Evolutionary conservation across 2,329 filamentous ascomycete species (phyloP).

Genomic region (Talaromyces funiculosus): DNA sequence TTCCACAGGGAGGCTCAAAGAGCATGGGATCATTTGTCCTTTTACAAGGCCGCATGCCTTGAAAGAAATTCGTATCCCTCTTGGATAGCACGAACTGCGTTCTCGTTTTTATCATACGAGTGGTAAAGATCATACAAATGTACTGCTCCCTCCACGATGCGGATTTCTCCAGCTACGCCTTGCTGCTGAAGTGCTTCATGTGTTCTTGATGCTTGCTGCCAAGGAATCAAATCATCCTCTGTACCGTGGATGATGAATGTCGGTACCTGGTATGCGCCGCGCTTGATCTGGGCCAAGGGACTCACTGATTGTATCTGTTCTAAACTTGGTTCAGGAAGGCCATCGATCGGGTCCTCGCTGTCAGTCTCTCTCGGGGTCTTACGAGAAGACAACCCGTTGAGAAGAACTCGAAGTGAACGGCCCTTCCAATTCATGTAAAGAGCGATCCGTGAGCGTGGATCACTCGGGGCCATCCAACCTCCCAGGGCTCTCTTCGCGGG

Average conservation of each 20-base stretch:
- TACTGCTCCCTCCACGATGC: too few relatives aligned
- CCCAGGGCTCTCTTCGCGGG: neutral
- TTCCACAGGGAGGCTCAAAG: too few relatives aligned
- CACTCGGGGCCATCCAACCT: neutral
- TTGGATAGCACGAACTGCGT: too few relatives aligned
- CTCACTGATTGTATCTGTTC: neutral
- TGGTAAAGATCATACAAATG: too few relatives aligned
- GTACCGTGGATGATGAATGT: neutral
- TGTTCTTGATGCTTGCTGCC: neutral
- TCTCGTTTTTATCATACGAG: too few relatives aligned
- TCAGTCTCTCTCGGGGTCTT: neutral
- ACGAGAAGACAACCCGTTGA: too few relatives aligned
- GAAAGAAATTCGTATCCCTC: too few relatives aligned
- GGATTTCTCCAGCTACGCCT: too few relatives aligned
- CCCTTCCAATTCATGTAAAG: neutral
- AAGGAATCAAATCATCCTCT: neutral
- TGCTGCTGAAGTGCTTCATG: too few relatives aligned
- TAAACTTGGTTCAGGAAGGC: neutral
- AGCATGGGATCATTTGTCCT: too few relatives aligned
- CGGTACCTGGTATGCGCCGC: neutral
- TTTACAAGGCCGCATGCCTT: too few relatives aligned
- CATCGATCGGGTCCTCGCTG: too few relatives aligned
- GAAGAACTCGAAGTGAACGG: neutral
- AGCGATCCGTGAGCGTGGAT: neutral
- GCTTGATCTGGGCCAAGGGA: neutral